Evolutionary conservation across 306 rosid genomes (phyloP), one percentile per base, ranked within the genome.

Genomic region (Gillenia trifoliata): DNA sequence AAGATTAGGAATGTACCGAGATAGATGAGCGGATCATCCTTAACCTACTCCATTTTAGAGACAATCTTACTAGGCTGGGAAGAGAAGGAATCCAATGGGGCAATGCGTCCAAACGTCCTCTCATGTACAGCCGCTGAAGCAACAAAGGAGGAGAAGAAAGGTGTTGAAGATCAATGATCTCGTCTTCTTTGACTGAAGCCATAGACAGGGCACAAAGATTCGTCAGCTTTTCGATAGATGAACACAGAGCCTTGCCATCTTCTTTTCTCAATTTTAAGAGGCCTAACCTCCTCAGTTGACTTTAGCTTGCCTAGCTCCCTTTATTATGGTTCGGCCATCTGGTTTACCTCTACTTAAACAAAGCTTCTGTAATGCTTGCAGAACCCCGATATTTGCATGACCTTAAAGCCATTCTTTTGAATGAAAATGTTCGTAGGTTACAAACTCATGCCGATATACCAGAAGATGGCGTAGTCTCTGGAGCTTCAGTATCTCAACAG

Each of bases 61-160:
- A 76, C 26, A 86, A 30, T 28, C 78, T 74, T 33, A 61, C 79
- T 33, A 83, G 75, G 66, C 75, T 60, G 4, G 67, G 79, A n/a
- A 83, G 85, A 36, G 82, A 75, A 52, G 85, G 66, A 36, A 83
- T 76, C 87, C 85, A 86, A 20, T 74, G 71, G 17, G 85, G 89
- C 28, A 86, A 29, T 70, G 57, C 74, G 1, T 83, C 87, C 55
- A 86, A 11, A 5, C 77, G 71, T 45, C 87, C 89, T 80, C 55
- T 73, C 65, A 83, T 59, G 52, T 66, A 81, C 31, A 81, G 76
- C 71, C 87, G 66, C 62, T 78, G 81, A 63, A 84, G 81, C 54
- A 55, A 67, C 30, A 61, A 71, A 13, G 85, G 89, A 55, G 87
- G 89, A 54, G 74, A 56, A 11, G 71, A 68, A 28, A 86, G 72